phyloP scores from a whole-genome alignment of 441 rosid species.

The Codiaeum variegatum region DNA sequence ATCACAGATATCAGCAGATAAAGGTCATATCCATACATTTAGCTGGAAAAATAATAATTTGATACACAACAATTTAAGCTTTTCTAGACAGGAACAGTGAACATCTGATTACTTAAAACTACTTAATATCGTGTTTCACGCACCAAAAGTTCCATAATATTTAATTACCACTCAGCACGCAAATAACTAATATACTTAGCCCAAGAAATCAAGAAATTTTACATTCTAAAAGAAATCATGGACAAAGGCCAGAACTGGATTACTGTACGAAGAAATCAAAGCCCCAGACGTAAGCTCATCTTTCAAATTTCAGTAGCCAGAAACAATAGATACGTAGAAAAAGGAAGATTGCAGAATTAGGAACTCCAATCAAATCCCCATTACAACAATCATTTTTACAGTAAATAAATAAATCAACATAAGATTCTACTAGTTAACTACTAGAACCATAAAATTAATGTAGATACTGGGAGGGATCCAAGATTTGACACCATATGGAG shows the following conservation, averaged over 20 bases:
- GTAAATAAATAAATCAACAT: background rate
- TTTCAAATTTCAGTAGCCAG: background rate
- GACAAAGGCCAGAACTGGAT: background rate
- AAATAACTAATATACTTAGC: background rate
- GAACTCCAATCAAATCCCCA: background rate
- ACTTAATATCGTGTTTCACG: background rate
- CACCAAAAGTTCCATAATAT: background rate
- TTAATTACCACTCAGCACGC: background rate
- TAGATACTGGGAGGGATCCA: background rate
- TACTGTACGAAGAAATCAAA: background rate
- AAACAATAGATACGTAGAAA: background rate
- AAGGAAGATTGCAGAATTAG: background rate
- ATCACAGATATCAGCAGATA: background rate
- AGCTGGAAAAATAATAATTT: background rate
- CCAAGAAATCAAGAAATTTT: background rate
- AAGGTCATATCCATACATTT: background rate
- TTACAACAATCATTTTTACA: background rate
- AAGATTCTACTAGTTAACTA: background rate
- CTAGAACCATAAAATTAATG: background rate
- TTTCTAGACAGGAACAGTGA: background rate
- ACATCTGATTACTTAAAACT: background rate
- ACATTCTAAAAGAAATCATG: background rate
- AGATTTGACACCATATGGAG: background rate
- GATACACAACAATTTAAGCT: slow-evolving; percentile 3
- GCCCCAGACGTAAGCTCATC: background rate